A percentile compares a stretch with the other conserved stretches of the same genome.
Conservation (phyloP, 176 grass and related monocot genomes). For the Bolboschoenus planiculmis region DNA sequence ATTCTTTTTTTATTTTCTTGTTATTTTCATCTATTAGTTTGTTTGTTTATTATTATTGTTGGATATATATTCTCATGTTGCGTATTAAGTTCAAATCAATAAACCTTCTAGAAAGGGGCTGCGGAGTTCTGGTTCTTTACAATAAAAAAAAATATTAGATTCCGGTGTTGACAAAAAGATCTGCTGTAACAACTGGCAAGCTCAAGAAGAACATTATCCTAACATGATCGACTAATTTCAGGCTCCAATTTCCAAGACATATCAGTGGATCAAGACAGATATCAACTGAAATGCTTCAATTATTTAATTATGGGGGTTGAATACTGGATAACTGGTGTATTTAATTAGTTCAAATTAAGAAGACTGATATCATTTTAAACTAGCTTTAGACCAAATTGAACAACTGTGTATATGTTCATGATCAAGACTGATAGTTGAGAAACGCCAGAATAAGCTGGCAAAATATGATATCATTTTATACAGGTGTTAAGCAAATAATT, state of each 20-base stretch:
- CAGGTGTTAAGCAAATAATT: conserved; percentile 12
- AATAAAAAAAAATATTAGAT: neutral
- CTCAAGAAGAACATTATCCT: neutral
- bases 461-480: conserved; percentile 3
- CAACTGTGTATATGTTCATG: neutral
- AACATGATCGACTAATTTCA: conserved; percentile 8
- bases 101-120: neutral
- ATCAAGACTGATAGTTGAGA: conserved; percentile 4
- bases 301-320: neutral
- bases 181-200: conserved; percentile 7
- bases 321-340: neutral
- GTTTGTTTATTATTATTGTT: neutral
- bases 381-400: neutral
- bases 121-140: neutral
- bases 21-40: neutral
- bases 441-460: neutral
- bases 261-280: neutral
- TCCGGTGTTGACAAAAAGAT: neutral
- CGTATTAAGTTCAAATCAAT: neutral
- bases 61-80: neutral
- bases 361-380: neutral
- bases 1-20: no score
- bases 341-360: neutral
- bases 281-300: neutral
- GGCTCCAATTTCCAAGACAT: conserved; percentile 11